Evolutionary conservation across 768 basidiomycete species (phyloP).

Genomic region (Lentinula detonsa): DNA sequence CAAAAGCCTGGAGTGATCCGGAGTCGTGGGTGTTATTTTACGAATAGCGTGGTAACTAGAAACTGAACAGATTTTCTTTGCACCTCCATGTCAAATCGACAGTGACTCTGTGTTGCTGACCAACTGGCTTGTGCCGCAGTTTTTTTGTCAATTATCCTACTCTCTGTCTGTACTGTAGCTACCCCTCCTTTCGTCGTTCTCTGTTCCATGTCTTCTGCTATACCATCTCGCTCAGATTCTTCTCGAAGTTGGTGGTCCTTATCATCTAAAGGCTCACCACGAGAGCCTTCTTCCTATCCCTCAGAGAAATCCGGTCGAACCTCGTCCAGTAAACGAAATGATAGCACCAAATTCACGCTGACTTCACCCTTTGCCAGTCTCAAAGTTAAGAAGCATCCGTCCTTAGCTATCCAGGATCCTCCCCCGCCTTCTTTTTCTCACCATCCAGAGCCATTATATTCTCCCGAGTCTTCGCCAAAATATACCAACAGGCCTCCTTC

Average conservation of each 20-base stretch:
- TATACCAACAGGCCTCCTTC: slow-evolving; percentile 37
- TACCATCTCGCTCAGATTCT: slow-evolving; percentile 23
- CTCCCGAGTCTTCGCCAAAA: slow-evolving; percentile 17
- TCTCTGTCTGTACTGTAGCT: slow-evolving; percentile 6
- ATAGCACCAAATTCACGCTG: slow-evolving; percentile 43
- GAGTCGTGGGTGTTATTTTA: neutral
- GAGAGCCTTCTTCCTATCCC: slow-evolving; percentile 23
- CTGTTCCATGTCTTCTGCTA: slow-evolving; percentile 25
- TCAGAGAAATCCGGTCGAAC: slow-evolving; percentile 19
- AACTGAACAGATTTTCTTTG: neutral
- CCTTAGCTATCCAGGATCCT: slow-evolving; percentile 48
- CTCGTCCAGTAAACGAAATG: slow-evolving; percentile 16
- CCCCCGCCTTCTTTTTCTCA: slow-evolving; percentile 18
- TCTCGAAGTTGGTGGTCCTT: slow-evolving; percentile 42
- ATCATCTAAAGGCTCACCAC: slow-evolving; percentile 22
- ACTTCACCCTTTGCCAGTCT: slow-evolving; percentile 53
- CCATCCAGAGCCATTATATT: slow-evolving; percentile 8
- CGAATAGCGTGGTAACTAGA: neutral
- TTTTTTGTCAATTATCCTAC: neutral
- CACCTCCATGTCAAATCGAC: neutral
- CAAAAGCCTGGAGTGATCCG: neutral
- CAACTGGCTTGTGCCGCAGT: neutral
- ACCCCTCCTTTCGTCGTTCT: slow-evolving; percentile 14
- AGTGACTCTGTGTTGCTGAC: neutral
- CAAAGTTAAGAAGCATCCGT: slow-evolving; percentile 53